These are phyloP conservation scores for Rhynchospora tenuis DNA, from an alignment of 176 grass and related monocot genomes.

Conservation along the genomic window DNA sequence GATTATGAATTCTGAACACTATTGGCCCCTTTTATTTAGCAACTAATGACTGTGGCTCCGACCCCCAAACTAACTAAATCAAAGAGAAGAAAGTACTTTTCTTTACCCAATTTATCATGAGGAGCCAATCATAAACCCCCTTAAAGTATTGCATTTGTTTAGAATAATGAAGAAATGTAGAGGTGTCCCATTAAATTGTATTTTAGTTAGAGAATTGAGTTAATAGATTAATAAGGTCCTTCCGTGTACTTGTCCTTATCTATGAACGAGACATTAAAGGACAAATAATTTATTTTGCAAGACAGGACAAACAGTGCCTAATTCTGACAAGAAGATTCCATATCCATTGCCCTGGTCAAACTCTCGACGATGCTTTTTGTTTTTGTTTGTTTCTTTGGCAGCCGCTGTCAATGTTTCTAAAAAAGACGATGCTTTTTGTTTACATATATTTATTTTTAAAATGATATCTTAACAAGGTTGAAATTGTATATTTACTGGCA, in stretches of 20 bases:
- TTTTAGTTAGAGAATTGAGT: neutral
- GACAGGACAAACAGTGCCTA: neutral
- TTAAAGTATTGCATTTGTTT: neutral
- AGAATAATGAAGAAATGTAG: neutral
- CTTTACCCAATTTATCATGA: neutral
- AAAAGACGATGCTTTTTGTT: neutral
- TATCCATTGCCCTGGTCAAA: constrained; percentile 19
- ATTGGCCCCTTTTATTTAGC: constrained; percentile 13
- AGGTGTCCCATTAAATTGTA: neutral
- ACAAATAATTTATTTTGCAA: constrained; percentile 13
- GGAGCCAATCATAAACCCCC: neutral
- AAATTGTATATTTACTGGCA: too few relatives aligned
- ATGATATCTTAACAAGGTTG: too few relatives aligned
- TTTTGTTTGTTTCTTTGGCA: too few relatives aligned
- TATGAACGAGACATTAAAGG: neutral
- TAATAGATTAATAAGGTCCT: constrained; percentile 1
- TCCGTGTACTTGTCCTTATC: constrained; percentile 25
- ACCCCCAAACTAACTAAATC: neutral
- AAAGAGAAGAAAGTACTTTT: neutral
- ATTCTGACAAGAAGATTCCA: constrained; percentile 30
- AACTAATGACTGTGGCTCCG: neutral
- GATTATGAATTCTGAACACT: neutral
- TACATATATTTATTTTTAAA: too few relatives aligned
- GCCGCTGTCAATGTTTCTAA: too few relatives aligned
- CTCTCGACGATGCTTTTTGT: neutral